Conservation (phyloP, 2,329 filamentous ascomycete species). For the Aspergillus bombycis region DNA sequence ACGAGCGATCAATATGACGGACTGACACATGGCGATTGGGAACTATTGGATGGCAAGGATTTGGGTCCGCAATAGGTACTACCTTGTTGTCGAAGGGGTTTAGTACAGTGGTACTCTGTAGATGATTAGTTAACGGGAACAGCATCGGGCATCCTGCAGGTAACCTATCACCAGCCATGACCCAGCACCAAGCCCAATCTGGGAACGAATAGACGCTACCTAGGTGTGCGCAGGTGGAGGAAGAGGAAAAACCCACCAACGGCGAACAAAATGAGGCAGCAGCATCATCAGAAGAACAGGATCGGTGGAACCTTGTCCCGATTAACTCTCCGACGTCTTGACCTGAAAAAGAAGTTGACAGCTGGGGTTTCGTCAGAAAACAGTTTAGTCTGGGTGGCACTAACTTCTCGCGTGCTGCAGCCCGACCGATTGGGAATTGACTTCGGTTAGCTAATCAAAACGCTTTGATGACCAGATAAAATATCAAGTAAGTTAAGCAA, state of each 20-base stretch:
- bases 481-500: neutral
- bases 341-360: constrained; percentile 34
- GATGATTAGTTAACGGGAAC: neutral
- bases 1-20: neutral
- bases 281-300: constrained; percentile 12
- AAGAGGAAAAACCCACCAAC: neutral
- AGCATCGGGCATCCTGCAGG: neutral
- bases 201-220: neutral
- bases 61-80: neutral
- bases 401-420: constrained; percentile 22
- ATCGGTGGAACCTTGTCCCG: constrained; percentile 22
- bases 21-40: neutral
- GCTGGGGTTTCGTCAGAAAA: constrained; percentile 27
- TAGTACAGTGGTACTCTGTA: neutral
- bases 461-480: neutral
- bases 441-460: neutral
- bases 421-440: constrained; percentile 21
- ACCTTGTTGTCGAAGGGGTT: neutral
- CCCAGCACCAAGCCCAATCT: neutral
- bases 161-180: neutral
- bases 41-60: neutral
- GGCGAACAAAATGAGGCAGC: neutral
- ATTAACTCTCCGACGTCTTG: constrained; percentile 36
- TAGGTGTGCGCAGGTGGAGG: neutral
- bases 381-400: constrained; percentile 8